These are phyloP conservation scores for Dothiorella sarmentorum DNA, from an alignment of 2,329 filamentous ascomycete species.

Conservation along the genomic window DNA sequence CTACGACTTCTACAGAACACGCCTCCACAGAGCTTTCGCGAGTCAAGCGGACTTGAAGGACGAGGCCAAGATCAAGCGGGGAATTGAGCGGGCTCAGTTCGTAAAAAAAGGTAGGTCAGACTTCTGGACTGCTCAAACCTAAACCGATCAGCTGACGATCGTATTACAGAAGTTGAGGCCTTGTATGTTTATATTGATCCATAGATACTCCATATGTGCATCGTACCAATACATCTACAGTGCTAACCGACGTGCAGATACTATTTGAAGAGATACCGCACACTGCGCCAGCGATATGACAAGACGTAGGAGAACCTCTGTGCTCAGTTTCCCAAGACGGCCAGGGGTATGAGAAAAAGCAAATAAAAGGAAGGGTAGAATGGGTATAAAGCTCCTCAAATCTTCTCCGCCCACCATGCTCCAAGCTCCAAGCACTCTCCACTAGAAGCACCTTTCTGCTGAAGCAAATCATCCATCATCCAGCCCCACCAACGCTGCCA, in stretches of 20 bases:
- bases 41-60: constrained; percentile 67
- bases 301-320: constrained; percentile 24
- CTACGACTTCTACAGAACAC: constrained; percentile 74
- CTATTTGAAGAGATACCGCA: constrained; percentile 87
- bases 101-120: constrained; percentile 73
- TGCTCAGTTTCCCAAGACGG: not conserved
- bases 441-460: constrained; percentile 72
- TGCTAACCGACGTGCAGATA: constrained; percentile 56
- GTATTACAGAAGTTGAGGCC: constrained; percentile 73
- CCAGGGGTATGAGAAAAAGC: not conserved
- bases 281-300: constrained; percentile 77
- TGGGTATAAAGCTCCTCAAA: constrained; percentile 30
- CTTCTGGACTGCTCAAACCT: constrained; percentile 17
- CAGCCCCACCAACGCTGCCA: constrained; percentile 87
- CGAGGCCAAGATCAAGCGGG: constrained; percentile 70
- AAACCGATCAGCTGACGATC: constrained; percentile 12
- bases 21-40: constrained; percentile 82
- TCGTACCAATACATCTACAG: constrained; percentile 20
- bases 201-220: not conserved
- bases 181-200: constrained; percentile 60
- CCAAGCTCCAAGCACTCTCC: constrained; percentile 77
- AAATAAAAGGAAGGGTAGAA: not conserved
- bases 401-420: constrained; percentile 62
- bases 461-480: constrained; percentile 80
- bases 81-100: constrained; percentile 75